Conservation (phyloP, 2,329 filamentous ascomycete genomes). For the Myriosclerotinia duriaeana region DNA sequence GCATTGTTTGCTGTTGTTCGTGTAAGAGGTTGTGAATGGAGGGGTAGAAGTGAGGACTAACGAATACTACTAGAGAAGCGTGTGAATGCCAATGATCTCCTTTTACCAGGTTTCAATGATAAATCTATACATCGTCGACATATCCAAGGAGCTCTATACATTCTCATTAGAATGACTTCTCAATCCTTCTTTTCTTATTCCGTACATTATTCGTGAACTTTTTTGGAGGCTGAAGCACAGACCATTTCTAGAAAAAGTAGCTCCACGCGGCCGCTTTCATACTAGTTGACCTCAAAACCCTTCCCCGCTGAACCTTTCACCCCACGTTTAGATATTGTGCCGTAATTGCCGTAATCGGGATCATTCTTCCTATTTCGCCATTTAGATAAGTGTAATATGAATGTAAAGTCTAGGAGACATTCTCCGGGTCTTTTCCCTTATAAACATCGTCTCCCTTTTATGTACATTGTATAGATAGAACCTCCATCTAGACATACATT, state of each 20-base stretch:
- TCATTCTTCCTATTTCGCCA: slow-evolving; percentile 5
- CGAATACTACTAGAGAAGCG: slow-evolving; percentile 48
- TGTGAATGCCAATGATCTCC: slow-evolving; percentile 31
- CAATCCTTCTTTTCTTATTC: slow-evolving; percentile 20
- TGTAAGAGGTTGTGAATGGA: slow-evolving; percentile 27
- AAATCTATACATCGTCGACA: slow-evolving; percentile 51
- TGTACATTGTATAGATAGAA: neutral
- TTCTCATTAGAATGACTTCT: slow-evolving; percentile 29
- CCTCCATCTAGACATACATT: neutral
- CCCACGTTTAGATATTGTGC: slow-evolving; percentile 18
- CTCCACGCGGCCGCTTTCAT: slow-evolving; percentile 6
- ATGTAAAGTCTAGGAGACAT: neutral
- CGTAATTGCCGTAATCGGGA: slow-evolving; percentile 13
- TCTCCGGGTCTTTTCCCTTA: neutral
- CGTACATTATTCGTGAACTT: slow-evolving; percentile 14
- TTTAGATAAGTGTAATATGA: slow-evolving; percentile 1
- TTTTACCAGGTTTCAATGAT: slow-evolving; percentile 33
- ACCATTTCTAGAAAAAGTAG: neutral
- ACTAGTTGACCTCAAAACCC: neutral
- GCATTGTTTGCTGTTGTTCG: slow-evolving; percentile 34
- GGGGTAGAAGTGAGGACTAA: slow-evolving; percentile 36
- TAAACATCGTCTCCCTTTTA: neutral
- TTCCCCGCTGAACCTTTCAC: slow-evolving; percentile 3
- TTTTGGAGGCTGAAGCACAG: slow-evolving; percentile 10
- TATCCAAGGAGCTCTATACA: slow-evolving; percentile 50